phyloP scores from a whole-genome alignment of 2,329 filamentous ascomycete genomes.

The Rosellinia necatrix region DNA sequence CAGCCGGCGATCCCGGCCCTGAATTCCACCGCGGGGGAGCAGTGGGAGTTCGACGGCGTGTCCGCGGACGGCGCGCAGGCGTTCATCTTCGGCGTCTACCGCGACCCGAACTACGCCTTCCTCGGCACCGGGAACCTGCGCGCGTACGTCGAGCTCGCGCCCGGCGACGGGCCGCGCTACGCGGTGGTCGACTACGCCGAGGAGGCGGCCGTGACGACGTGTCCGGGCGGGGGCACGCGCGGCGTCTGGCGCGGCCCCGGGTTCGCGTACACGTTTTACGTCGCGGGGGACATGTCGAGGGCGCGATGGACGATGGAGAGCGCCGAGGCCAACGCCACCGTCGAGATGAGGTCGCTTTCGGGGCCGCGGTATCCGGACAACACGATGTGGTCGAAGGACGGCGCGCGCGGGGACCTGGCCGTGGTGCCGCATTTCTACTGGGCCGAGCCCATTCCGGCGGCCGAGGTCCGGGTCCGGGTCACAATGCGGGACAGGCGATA shows the following conservation, averaged over 20 bases:
- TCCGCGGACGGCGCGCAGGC: slow-evolving; percentile 32
- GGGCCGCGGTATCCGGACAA: too few relatives aligned
- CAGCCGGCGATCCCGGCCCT: background rate
- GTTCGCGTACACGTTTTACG: slow-evolving; percentile 23
- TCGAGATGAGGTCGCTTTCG: slow-evolving; percentile 25
- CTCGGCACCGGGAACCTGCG: slow-evolving; percentile 38
- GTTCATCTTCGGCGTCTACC: slow-evolving; percentile 39
- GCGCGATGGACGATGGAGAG: slow-evolving; percentile 16
- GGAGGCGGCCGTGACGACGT: slow-evolving; percentile 28
- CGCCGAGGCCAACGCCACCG: slow-evolving; percentile 20
- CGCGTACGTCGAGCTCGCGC: slow-evolving; percentile 32
- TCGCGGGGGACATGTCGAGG: slow-evolving; percentile 25
- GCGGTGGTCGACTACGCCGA: slow-evolving; percentile 33
- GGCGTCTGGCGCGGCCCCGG: background rate
- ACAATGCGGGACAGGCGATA: slow-evolving; percentile 12
- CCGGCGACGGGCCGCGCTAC: slow-evolving; percentile 29
- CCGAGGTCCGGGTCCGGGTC: slow-evolving; percentile 15
- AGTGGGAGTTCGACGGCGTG: slow-evolving; percentile 41
- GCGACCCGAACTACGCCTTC: slow-evolving; percentile 38
- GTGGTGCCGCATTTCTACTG: slow-evolving; percentile 29
- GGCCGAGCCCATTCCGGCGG: slow-evolving; percentile 30
- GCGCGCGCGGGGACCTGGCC: too few relatives aligned
- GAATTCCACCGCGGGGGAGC: slow-evolving; percentile 37
- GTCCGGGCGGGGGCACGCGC: slow-evolving; percentile 6
- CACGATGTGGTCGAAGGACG: too few relatives aligned